A percentile compares a stretch with the other conserved stretches of the same genome.
Conservation (phyloP, 192 early-diverging fungal species). For the Chytriomyces hyalinus region DNA sequence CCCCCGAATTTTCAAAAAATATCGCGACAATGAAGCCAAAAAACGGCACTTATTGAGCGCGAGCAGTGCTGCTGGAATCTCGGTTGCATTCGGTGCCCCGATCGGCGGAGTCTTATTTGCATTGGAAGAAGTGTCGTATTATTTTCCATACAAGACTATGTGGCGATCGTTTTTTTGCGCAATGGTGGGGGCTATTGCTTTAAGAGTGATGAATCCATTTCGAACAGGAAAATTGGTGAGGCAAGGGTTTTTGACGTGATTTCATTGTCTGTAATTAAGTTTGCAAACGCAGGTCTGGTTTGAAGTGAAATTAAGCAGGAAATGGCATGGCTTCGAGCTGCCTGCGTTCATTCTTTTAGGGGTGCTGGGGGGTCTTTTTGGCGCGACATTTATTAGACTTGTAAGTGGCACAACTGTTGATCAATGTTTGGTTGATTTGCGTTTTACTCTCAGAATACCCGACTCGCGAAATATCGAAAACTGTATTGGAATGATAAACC, state of each 20-base stretch:
- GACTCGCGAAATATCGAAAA: slow-evolving; percentile 41
- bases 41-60: slow-evolving; percentile 58
- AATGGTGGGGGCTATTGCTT: slow-evolving; percentile 88
- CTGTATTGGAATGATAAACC: slow-evolving; percentile 40
- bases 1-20: slow-evolving; percentile 77
- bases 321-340: slow-evolving; percentile 95
- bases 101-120: slow-evolving; percentile 86
- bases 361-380: slow-evolving; percentile 72
- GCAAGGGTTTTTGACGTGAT: neutral
- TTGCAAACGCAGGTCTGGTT: slow-evolving; percentile 64
- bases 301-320: slow-evolving; percentile 88
- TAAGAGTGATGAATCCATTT: slow-evolving; percentile 80
- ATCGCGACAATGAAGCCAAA: slow-evolving; percentile 77
- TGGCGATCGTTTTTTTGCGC: slow-evolving; percentile 98
- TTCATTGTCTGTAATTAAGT: neutral
- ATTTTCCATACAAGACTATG: slow-evolving; percentile 94
- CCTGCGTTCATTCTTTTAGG: slow-evolving; percentile 72
- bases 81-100: slow-evolving; percentile 96
- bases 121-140: slow-evolving; percentile 90
- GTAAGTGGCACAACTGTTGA: slow-evolving; percentile 14
- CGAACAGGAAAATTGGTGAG: slow-evolving; percentile 91
- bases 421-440: neutral
- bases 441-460: slow-evolving; percentile 36
- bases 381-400: slow-evolving; percentile 57
- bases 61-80: slow-evolving; percentile 93